Percentiles rank a stretch among this genome's conserved stretches.
Evolutionary conservation across 352 stramenopile genomes (phyloP).

Genomic region (Globisporangium mamillatum): DNA sequence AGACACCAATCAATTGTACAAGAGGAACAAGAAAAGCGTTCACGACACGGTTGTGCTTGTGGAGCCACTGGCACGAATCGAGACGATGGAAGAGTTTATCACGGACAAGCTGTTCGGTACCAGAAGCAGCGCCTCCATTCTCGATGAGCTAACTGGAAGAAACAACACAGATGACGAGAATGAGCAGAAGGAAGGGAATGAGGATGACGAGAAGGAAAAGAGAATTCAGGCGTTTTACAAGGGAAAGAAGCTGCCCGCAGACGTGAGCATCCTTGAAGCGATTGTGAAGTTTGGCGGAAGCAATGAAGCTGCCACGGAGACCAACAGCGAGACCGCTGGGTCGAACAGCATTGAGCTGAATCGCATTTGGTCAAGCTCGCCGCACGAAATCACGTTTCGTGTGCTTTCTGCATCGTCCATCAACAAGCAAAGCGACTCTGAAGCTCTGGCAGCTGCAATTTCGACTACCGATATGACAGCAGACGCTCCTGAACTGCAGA

Average conservation of each 20-base stretch:
- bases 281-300: constrained; percentile 48
- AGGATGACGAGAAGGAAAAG: constrained; percentile 32
- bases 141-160: constrained; percentile 29
- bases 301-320: not conserved
- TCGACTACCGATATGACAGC: not conserved
- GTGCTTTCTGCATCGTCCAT: constrained; percentile 14
- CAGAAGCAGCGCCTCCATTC: constrained; percentile 21
- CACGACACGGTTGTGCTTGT: constrained; percentile 75
- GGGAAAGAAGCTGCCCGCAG: constrained; percentile 25
- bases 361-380: constrained; percentile 38
- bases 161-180: constrained; percentile 19
- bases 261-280: constrained; percentile 68
- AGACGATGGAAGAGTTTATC: constrained; percentile 81
- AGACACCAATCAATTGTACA: constrained; percentile 19
- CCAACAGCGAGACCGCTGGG: not conserved
- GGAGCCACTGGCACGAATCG: constrained; percentile 68
- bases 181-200: constrained; percentile 23
- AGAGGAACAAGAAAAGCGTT: constrained; percentile 36
- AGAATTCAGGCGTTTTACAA: constrained; percentile 45
- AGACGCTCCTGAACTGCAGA: not conserved
- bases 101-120: constrained; percentile 59
- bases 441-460: not conserved
- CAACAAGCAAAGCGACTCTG: constrained; percentile 5
- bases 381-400: constrained; percentile 65
- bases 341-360: constrained; percentile 16